Percentiles rank a stretch among this genome's conserved stretches.
Conservation (phyloP, 192 early-diverging fungal genomes). For the Backusella tarrabulga region DNA sequence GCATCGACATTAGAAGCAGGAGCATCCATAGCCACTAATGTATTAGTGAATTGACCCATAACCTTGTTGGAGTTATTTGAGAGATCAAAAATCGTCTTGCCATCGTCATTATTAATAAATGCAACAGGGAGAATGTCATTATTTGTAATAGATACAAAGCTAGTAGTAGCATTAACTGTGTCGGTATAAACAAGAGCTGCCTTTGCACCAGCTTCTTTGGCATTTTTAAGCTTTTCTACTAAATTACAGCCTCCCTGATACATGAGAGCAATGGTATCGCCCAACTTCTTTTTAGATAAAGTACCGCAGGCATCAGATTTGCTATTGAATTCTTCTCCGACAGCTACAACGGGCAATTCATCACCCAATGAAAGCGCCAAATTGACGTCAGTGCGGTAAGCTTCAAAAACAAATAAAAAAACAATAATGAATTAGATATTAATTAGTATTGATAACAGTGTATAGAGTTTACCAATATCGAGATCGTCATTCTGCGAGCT, state of each 20-base stretch:
- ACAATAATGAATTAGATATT: background rate
- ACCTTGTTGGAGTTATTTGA: background rate
- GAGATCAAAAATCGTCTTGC: background rate
- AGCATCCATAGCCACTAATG: slow-evolving; percentile 5
- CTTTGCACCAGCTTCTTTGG: slow-evolving; percentile 58
- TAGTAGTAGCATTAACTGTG: background rate
- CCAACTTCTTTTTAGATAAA: slow-evolving; percentile 28
- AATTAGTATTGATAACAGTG: background rate
- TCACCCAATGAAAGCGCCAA: background rate
- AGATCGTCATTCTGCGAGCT: background rate
- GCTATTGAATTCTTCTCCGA: slow-evolving; percentile 40
- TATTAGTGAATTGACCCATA: slow-evolving; percentile 15
- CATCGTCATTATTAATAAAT: slow-evolving; percentile 16
- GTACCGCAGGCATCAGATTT: slow-evolving; percentile 54
- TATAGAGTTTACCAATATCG: slow-evolving; percentile 12
- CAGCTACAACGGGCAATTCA: slow-evolving; percentile 30
- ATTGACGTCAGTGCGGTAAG: slow-evolving; percentile 18
- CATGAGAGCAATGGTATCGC: slow-evolving; percentile 55
- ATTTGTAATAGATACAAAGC: background rate
- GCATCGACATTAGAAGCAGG: background rate
- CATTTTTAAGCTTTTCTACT: slow-evolving; percentile 53
- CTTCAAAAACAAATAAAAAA: background rate
- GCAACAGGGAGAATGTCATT: slow-evolving; percentile 15
- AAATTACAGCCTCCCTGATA: slow-evolving; percentile 66
- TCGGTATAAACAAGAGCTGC: slow-evolving; percentile 64